Conservation (phyloP, 768 basidiomycete genomes). For the Xerocomus brunneocitrinus region DNA sequence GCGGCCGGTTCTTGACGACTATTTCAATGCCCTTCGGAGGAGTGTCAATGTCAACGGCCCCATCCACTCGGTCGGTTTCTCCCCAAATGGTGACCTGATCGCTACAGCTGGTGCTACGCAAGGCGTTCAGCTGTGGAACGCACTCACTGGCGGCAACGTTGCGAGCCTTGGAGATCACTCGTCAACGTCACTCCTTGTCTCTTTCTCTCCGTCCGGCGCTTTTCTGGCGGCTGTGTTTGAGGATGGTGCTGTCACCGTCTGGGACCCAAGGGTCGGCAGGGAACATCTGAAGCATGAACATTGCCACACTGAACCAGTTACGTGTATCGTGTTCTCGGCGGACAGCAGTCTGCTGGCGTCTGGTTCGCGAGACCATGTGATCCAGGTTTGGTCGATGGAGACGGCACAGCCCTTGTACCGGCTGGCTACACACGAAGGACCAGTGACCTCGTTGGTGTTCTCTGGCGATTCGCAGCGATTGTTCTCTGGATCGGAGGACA, state of each 20-base stretch:
- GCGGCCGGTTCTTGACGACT: neutral
- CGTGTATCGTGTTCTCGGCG: conserved; percentile 11
- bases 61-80: conserved; percentile 12
- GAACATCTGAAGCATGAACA: conserved; percentile 6
- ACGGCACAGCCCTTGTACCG: conserved; percentile 9
- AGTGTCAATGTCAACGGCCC: neutral
- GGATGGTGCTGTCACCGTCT: conserved; percentile 6
- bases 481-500: conserved; percentile 24
- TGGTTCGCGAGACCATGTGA: conserved; percentile 3
- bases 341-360: conserved; percentile 7
- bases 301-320: conserved; percentile 3
- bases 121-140: conserved; percentile 15
- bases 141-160: conserved; percentile 9
- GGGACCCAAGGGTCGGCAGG: conserved; percentile 13
- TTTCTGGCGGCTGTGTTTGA: conserved; percentile 9
- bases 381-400: conserved; percentile 24
- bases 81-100: conserved; percentile 5
- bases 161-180: conserved; percentile 8
- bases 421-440: conserved; percentile 13
- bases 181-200: conserved; percentile 6
- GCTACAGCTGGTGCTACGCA: conserved; percentile 10
- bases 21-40: conserved; percentile 6
- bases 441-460: conserved; percentile 19
- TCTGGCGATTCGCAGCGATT: conserved; percentile 15
- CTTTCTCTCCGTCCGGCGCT: conserved; percentile 9